These are phyloP conservation scores for Albizia julibrissin DNA, from an alignment of 306 rosid species.

Conservation along the genomic window DNA sequence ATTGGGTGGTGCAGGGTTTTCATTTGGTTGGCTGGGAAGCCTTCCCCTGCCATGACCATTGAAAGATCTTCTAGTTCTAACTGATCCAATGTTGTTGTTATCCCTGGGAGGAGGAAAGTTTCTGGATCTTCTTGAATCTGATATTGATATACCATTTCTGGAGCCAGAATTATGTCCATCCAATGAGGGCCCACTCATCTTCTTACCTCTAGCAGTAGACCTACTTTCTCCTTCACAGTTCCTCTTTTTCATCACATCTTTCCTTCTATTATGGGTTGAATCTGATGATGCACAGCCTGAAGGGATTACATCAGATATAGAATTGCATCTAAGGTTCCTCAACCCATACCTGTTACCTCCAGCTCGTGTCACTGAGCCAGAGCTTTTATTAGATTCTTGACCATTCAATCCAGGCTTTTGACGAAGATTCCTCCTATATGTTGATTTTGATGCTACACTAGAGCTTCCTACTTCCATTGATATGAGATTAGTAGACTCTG, in stretches of 20 bases:
- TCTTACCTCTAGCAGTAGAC: slow-evolving; percentile 74
- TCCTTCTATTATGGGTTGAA: slow-evolving; percentile 51
- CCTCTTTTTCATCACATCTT: slow-evolving; percentile 62
- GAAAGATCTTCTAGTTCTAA: slow-evolving; percentile 59
- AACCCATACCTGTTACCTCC: slow-evolving; percentile 72
- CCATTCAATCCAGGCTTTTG: slow-evolving; percentile 55
- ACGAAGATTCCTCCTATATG: slow-evolving; percentile 57
- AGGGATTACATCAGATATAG: slow-evolving; percentile 70
- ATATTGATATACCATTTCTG: slow-evolving; percentile 65
- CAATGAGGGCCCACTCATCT: slow-evolving; percentile 56
- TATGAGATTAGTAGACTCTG: slow-evolving; percentile 43
- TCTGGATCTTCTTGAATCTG: slow-evolving; percentile 70
- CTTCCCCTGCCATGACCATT: slow-evolving; percentile 56
- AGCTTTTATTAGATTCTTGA: slow-evolving; percentile 62
- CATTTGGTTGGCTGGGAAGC: slow-evolving; percentile 62
- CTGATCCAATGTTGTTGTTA: slow-evolving; percentile 48
- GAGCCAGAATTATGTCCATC: slow-evolving; percentile 55
- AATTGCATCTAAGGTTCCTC: slow-evolving; percentile 80
- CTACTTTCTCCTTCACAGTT: slow-evolving; percentile 85
- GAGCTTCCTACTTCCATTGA: slow-evolving; percentile 72
- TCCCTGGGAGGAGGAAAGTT: slow-evolving; percentile 58
- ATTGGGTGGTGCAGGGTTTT: slow-evolving; percentile 43
- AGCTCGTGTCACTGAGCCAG: slow-evolving; percentile 47
- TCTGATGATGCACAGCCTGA: slow-evolving; percentile 64
- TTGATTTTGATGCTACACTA: slow-evolving; percentile 54